Conservation (phyloP, 257 asterid species). For the Scutellaria minor region DNA sequence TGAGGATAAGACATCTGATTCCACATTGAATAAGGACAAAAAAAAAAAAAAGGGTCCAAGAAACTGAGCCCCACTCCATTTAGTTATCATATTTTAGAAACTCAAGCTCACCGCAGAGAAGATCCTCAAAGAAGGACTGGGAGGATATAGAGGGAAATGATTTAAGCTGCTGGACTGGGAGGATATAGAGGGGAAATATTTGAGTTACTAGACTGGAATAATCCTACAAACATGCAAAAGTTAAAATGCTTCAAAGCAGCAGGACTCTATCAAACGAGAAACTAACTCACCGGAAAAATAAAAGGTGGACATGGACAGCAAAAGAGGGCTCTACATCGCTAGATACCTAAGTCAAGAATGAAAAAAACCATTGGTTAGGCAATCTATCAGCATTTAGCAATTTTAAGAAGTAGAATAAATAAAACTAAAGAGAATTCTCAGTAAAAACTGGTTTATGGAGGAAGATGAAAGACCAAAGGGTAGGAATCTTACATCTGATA, state of each 20-base stretch:
- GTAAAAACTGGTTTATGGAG: conserved; percentile 21
- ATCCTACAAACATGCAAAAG: conserved; percentile 29
- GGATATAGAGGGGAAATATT: conserved; percentile 15
- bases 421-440: conserved; percentile 23
- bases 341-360: conserved; percentile 90
- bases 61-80: too few relatives aligned
- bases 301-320: conserved; percentile 56
- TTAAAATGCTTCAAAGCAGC: conserved; percentile 26
- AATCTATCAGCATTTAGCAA: conserved; percentile 35
- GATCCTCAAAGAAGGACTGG: conserved; percentile 10
- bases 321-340: conserved; percentile 71
- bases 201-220: conserved; percentile 28
- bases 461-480: conserved; percentile 26
- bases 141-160: conserved; percentile 16
- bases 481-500: conserved; percentile 4
- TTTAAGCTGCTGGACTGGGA: not conserved
- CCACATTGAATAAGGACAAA: conserved; percentile 32
- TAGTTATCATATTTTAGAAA: conserved; percentile 8
- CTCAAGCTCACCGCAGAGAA: conserved; percentile 15
- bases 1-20: conserved; percentile 32
- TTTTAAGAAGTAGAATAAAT: conserved; percentile 27
- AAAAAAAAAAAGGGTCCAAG: conserved; percentile 25
- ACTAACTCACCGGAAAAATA: conserved; percentile 72
- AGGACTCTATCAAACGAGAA: conserved; percentile 28
- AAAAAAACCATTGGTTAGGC: conserved; percentile 67